Evolutionary conservation across 1,139 yeast genomes (phyloP).

Genomic region (Taphrina confusa): DNA sequence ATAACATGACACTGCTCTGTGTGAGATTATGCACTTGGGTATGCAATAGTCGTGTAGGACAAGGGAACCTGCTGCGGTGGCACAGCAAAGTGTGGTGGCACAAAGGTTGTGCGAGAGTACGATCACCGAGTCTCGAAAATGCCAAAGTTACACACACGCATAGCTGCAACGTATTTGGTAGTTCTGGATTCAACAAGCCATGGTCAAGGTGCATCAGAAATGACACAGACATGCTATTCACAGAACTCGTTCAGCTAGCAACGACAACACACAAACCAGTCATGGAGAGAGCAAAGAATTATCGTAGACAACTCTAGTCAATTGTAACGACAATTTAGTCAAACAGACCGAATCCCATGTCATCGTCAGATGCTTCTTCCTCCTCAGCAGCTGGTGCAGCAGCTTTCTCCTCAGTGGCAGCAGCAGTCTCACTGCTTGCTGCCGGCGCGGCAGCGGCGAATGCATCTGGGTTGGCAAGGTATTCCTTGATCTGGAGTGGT

Average conservation of each 20-base stretch:
- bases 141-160: background rate
- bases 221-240: too few species aligned
- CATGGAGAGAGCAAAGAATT: background rate
- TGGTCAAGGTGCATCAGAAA: too few species aligned
- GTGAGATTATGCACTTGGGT: background rate
- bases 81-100: constrained; percentile 8
- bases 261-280: background rate
- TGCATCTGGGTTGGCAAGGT: constrained; percentile 99
- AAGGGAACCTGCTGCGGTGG: background rate
- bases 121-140: background rate
- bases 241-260: background rate
- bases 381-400: constrained; percentile 73
- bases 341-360: constrained; percentile 99
- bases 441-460: constrained; percentile 78
- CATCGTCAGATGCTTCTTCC: constrained; percentile 66
- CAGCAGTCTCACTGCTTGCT: constrained; percentile 46
- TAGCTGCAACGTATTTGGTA: too few species aligned
- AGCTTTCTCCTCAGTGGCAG: constrained; percentile 68
- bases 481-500: constrained; percentile 70
- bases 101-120: background rate
- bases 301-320: background rate
- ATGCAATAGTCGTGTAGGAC: background rate
- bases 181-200: too few species aligned
- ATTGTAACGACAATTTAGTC: too few species aligned
- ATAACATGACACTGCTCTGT: too few species aligned